Base-by-base conservation (phyloP, 2,329 filamentous ascomycete genomes). In the Penicillium crustosum region DNA sequence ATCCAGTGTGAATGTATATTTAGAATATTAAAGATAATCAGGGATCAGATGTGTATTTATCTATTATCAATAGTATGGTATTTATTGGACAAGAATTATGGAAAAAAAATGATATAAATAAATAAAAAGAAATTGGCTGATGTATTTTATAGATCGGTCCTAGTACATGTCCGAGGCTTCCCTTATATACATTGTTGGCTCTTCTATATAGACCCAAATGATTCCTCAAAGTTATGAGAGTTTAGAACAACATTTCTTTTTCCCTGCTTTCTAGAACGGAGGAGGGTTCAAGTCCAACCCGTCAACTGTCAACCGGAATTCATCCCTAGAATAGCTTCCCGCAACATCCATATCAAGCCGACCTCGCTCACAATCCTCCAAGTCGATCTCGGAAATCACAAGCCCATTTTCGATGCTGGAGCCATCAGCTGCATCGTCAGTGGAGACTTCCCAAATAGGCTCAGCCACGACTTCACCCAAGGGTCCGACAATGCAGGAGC, bases 351-450 rank as follows among this genome's bases (percentile, higher is more conserved):
- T 73, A 72, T 96, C 92, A 63, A 96, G 73, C 52, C 91, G 80
- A 0, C 92, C 93, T 10, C 90, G 82, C 64, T 92, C 84, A 66
- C 93, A 96, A 64, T 96, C 91, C 48, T 95, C 89, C 68, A 97
- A 88, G 69, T 97, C 91, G 4, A 93, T 87, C 62, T 94, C 90
- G 0, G 85, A 81, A 35, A 84, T 83, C 51, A 92, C 76, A 31
- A 96, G 73, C 0, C 85, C 83, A 4, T 64, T 65, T 10, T 38
- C 63, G 3, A 57, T 53, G 4, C 53, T 60, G 2, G 58, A 56
- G 9, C 52, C 43, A 45, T 79, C 75, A 58, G 66, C 53, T 8
- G 53, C 55, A 54, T 74, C 72, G 17, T 75, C 69, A 4, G 71
- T 68, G n/a, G 67, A 72, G 2, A 72, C 70, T 42, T 96, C 90